Conservation (phyloP, 768 basidiomycete species). For the Serendipita sp. region DNA sequence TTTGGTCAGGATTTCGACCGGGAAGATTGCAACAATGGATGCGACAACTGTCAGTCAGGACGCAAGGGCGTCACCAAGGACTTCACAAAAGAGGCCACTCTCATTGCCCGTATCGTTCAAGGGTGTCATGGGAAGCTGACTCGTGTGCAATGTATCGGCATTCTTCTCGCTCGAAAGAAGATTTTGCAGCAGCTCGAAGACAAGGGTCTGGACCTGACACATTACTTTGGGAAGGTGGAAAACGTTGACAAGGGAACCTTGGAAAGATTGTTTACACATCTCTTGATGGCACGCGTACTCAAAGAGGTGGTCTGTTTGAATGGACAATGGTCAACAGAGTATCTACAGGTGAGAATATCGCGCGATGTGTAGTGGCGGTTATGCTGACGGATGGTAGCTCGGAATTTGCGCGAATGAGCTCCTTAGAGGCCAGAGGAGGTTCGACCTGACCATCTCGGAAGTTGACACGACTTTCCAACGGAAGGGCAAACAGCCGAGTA, state of each 20-base stretch:
- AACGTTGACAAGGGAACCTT: constrained; percentile 19
- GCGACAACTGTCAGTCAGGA: constrained; percentile 66
- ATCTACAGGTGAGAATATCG: constrained; percentile 31
- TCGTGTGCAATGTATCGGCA: constrained; percentile 46
- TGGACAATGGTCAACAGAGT: constrained; percentile 35
- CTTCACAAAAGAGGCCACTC: constrained; percentile 43
- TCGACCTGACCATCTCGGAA: constrained; percentile 12
- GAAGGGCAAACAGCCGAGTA: not conserved
- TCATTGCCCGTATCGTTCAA: constrained; percentile 41
- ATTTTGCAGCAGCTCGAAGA: constrained; percentile 24
- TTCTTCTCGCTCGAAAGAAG: constrained; percentile 50
- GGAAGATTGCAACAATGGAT: constrained; percentile 46
- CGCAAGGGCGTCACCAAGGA: constrained; percentile 35
- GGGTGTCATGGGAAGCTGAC: constrained; percentile 31
- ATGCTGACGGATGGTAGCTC: constrained; percentile 9
- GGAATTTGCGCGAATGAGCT: constrained; percentile 12
- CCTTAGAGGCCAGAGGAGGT: constrained; percentile 4
- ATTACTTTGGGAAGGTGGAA: constrained; percentile 42
- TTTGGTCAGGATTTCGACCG: constrained; percentile 66
- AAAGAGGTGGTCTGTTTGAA: constrained; percentile 15
- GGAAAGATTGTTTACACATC: not conserved
- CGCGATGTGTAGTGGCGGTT: not conserved
- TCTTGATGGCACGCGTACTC: not conserved
- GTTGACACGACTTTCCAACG: not conserved
- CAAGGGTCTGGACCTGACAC: constrained; percentile 32